Percentiles rank a stretch among this genome's conserved stretches.
These are phyloP conservation scores for Venturia nashicola DNA, from an alignment of 2,329 filamentous ascomycete species.

Conservation along the genomic window DNA sequence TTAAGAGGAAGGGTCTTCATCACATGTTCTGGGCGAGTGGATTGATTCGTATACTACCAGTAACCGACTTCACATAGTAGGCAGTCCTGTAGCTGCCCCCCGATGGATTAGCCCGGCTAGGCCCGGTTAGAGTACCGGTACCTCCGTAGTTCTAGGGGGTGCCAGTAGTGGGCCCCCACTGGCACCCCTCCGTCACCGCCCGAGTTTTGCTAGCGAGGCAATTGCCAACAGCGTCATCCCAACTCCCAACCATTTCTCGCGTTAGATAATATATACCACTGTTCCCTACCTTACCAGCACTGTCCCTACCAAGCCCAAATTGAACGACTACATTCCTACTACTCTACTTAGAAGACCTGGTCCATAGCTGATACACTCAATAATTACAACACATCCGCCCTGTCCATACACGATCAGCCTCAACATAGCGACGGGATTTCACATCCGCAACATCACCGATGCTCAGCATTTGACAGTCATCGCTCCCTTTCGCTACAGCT, in stretches of 20 bases:
- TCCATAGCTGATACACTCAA: not conserved
- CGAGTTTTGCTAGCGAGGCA: not conserved
- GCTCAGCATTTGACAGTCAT: not conserved
- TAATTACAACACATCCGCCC: not conserved
- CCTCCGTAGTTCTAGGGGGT: too few species aligned
- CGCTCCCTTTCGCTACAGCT: not conserved
- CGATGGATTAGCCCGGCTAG: too few species aligned
- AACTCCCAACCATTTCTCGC: not conserved
- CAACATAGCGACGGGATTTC: not conserved
- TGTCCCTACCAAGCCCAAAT: not conserved
- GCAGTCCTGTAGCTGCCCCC: too few species aligned
- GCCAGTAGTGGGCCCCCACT: too few species aligned
- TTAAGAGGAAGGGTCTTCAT: not conserved
- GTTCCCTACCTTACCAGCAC: not conserved
- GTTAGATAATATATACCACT: not conserved
- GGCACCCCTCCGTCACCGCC: too few species aligned
- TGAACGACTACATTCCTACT: not conserved
- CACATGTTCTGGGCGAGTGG: not conserved
- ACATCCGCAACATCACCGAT: not conserved
- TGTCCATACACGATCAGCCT: not conserved
- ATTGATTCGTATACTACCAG: not conserved
- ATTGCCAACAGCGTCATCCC: not conserved
- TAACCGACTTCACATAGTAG: too few species aligned
- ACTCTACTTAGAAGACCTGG: not conserved
- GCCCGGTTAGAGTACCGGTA: too few species aligned